Evolutionary conservation across 2,329 filamentous ascomycete species (phyloP).

Genomic region (Aureobasidium sp.): DNA sequence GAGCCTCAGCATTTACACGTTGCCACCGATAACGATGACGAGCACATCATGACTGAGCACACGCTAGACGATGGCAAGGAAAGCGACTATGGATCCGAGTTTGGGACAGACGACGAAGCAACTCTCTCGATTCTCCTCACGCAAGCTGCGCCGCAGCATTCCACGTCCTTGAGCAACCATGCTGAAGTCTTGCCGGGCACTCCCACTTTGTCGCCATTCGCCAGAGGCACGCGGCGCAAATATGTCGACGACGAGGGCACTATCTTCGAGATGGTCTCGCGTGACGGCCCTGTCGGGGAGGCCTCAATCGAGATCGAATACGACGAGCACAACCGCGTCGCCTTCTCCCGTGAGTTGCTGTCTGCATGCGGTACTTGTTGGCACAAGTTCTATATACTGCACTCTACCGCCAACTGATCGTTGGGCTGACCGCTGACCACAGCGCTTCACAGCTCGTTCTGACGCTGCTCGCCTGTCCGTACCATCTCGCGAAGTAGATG

Average conservation of each 20-base stretch:
- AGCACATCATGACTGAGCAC: conserved; percentile 5
- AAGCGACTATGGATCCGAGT: conserved; percentile 60
- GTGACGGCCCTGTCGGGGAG: conserved; percentile 19
- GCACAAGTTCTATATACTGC: not conserved
- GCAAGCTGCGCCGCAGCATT: conserved; percentile 33
- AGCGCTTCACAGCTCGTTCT: conserved; percentile 31
- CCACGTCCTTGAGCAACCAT: conserved; percentile 12
- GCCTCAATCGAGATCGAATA: conserved; percentile 38
- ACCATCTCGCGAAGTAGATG: conserved; percentile 13
- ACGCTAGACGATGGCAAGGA: conserved; percentile 19
- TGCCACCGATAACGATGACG: conserved; percentile 12
- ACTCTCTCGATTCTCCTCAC: conserved; percentile 46
- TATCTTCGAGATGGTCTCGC: conserved; percentile 16
- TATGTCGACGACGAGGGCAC: conserved; percentile 18
- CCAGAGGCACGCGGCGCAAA: conserved; percentile 3
- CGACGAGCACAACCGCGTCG: conserved; percentile 31
- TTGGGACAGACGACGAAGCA: conserved; percentile 51
- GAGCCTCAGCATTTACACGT: not conserved
- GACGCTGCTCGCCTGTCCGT: conserved; percentile 21
- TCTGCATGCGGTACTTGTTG: not conserved
- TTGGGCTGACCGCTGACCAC: conserved; percentile 33
- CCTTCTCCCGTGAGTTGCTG: conserved; percentile 27
- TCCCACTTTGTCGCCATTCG: not conserved
- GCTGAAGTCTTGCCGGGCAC: not conserved
- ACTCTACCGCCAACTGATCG: not conserved